A percentile compares a stretch with the other conserved stretches of the same genome.
These are phyloP conservation scores for Monilinia vaccinii-corymbosi DNA, from an alignment of 2,329 filamentous ascomycete genomes.

Conservation along the genomic window DNA sequence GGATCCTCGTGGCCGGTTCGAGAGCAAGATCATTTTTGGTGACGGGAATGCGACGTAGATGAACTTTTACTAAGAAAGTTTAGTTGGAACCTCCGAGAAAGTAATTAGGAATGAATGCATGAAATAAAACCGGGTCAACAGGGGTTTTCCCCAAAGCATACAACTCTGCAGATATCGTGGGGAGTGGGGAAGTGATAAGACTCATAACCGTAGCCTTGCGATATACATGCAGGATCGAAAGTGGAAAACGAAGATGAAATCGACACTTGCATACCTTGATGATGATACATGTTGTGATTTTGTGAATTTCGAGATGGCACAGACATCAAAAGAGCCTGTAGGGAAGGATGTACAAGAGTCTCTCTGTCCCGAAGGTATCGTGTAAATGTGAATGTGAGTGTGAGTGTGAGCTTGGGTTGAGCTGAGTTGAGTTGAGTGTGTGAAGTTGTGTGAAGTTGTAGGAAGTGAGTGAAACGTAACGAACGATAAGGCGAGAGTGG, in stretches of 20 bases:
- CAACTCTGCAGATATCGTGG: background rate
- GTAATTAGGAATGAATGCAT: background rate
- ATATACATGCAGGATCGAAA: background rate
- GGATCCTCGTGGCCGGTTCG: constrained; percentile 15
- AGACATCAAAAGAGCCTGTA: background rate
- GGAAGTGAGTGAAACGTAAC: background rate
- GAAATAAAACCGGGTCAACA: background rate
- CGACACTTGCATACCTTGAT: constrained; percentile 8
- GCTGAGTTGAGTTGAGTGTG: background rate
- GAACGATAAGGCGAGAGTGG: constrained; percentile 1
- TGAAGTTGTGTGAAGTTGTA: background rate
- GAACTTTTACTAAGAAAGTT: constrained; percentile 17
- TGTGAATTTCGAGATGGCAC: background rate
- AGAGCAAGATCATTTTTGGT: background rate
- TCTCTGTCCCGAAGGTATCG: background rate
- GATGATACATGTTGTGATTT: background rate
- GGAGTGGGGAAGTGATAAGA: background rate
- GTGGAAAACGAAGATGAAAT: background rate
- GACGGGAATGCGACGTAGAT: background rate
- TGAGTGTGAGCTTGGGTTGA: background rate
- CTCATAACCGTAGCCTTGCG: background rate
- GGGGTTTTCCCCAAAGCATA: background rate
- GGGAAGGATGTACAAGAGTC: background rate
- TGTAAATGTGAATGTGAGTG: background rate
- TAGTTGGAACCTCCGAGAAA: background rate